A percentile compares a stretch with the other conserved stretches of the same genome.
These are phyloP conservation scores for Melanomma pulvis-pyrius DNA, from an alignment of 495 filamentous ascomycete species.

Conservation along the genomic window DNA sequence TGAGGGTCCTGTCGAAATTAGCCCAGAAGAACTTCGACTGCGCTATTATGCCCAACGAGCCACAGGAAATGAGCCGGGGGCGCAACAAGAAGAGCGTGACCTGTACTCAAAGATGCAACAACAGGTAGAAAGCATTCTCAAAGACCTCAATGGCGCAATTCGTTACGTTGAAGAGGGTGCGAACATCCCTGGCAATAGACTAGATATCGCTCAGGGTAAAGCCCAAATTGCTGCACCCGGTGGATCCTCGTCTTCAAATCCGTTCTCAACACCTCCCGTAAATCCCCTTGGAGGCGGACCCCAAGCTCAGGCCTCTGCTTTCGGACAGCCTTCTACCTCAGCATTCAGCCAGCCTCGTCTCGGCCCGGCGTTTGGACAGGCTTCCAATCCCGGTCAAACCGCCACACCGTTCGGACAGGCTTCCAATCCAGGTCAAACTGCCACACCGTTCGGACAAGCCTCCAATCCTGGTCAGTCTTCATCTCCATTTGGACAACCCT, in stretches of 20 bases:
- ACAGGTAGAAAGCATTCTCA: constrained; percentile 70
- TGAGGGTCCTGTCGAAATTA: constrained; percentile 79
- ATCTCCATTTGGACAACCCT: constrained; percentile 38
- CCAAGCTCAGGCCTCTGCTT: constrained; percentile 37
- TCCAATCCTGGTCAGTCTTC: constrained; percentile 6
- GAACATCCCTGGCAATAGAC: constrained; percentile 78
- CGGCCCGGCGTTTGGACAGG: constrained; percentile 21
- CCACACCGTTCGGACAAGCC: constrained; percentile 28
- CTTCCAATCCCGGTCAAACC: constrained; percentile 15
- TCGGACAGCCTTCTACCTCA: constrained; percentile 39
- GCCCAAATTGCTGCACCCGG: not conserved
- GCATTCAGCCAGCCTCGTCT: constrained; percentile 15
- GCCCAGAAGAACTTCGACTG: constrained; percentile 78
- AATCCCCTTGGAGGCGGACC: constrained; percentile 36
- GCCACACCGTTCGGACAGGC: constrained; percentile 26
- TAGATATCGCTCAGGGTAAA: constrained; percentile 59
- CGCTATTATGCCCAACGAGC: constrained; percentile 63
- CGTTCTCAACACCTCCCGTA: constrained; percentile 39
- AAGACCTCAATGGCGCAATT: constrained; percentile 70
- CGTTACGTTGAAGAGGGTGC: constrained; percentile 68
- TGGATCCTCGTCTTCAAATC: constrained; percentile 7
- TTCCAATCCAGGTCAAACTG: constrained; percentile 8
- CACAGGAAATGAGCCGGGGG: constrained; percentile 63
- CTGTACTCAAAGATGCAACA: constrained; percentile 61
- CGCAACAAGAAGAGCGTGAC: constrained; percentile 63